Conservation (phyloP, 306 rosid genomes). For the Cicer arietinum region DNA sequence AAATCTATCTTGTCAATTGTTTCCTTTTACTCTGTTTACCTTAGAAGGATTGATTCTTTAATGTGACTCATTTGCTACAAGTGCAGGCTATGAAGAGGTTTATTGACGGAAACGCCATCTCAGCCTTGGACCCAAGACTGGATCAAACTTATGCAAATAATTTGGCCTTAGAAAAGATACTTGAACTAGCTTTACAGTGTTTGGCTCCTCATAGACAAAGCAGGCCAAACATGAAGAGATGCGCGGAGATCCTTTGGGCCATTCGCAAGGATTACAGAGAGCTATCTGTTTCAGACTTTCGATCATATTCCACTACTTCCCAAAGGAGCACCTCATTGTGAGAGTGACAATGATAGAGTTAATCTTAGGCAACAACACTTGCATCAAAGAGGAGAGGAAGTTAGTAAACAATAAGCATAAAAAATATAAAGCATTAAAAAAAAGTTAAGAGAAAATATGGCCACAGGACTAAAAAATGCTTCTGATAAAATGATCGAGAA, state of each 20-base stretch:
- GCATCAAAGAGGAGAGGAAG: constrained; percentile 23
- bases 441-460: constrained; percentile 2
- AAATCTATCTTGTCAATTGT: not conserved
- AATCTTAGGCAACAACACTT: not conserved
- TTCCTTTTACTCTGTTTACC: not conserved
- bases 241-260: constrained; percentile 93
- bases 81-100: constrained; percentile 92
- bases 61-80: constrained; percentile 40
- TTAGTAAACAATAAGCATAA: constrained; percentile 4
- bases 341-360: constrained; percentile 41
- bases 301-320: constrained; percentile 66
- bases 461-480: constrained; percentile 25
- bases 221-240: constrained; percentile 86
- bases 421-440: not conserved
- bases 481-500: constrained; percentile 27
- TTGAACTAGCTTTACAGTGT: constrained; percentile 90
- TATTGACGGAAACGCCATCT: constrained; percentile 61
- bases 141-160: constrained; percentile 58
- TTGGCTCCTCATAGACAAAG: constrained; percentile 92
- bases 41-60: constrained; percentile 17
- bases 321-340: constrained; percentile 53
- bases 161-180: constrained; percentile 70
- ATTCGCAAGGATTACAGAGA: constrained; percentile 88
- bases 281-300: constrained; percentile 57
- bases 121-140: constrained; percentile 75